Conservation (phyloP, 495 filamentous ascomycete genomes). For the Penicillium canescens region DNA sequence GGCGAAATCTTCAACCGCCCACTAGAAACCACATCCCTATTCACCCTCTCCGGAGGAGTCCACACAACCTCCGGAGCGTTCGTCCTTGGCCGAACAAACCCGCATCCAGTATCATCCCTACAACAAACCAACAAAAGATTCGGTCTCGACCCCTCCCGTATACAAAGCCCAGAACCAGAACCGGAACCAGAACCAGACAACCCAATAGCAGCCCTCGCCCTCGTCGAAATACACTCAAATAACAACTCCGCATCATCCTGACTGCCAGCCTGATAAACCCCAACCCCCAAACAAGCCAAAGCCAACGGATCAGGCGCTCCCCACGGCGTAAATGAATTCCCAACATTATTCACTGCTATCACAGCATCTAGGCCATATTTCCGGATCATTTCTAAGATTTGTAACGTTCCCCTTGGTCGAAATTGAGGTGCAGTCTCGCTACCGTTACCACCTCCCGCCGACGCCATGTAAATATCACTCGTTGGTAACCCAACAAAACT, state of each 20-base stretch:
- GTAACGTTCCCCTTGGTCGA: slow-evolving; percentile 58
- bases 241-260: slow-evolving; percentile 57
- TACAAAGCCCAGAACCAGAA: neutral
- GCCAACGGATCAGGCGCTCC: slow-evolving; percentile 69
- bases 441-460: slow-evolving; percentile 22
- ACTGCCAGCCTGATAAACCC: slow-evolving; percentile 68
- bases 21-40: slow-evolving; percentile 25
- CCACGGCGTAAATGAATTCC: slow-evolving; percentile 76
- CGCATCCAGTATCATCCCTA: slow-evolving; percentile 36
- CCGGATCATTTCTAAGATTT: slow-evolving; percentile 62
- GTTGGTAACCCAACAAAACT: slow-evolving; percentile 72
- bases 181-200: slow-evolving; percentile 5
- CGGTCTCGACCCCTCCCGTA: slow-evolving; percentile 15
- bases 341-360: slow-evolving; percentile 74
- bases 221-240: slow-evolving; percentile 61
- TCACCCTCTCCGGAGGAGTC: slow-evolving; percentile 30
- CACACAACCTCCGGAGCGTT: slow-evolving; percentile 41
- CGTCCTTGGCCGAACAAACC: slow-evolving; percentile 21
- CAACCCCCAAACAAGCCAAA: slow-evolving; percentile 64
- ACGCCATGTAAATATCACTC: slow-evolving; percentile 76
- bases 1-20: slow-evolving; percentile 18
- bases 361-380: slow-evolving; percentile 58
- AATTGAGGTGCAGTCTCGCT: slow-evolving; percentile 16
- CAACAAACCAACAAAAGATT: slow-evolving; percentile 32
- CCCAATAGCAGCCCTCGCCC: slow-evolving; percentile 50